A percentile compares a stretch with the other conserved stretches of the same genome.
phyloP scores from a whole-genome alignment of 2,329 filamentous ascomycete species.

The Cadophora luteo-olivacea region DNA sequence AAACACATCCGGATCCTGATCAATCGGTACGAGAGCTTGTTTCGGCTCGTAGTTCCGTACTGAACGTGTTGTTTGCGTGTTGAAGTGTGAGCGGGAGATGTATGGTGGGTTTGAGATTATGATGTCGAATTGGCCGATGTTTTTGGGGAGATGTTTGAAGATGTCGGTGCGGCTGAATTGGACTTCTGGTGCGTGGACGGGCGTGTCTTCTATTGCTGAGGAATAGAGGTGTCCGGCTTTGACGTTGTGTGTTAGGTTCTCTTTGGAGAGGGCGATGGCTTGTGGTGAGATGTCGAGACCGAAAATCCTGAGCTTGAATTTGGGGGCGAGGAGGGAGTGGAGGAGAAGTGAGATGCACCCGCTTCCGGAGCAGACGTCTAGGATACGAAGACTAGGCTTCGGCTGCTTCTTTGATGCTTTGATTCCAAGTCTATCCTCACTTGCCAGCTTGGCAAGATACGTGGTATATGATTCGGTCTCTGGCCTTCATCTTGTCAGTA shows the following conservation, averaged over 20 bases:
- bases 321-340: slow-evolving; percentile 46
- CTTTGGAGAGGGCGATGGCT: slow-evolving; percentile 69
- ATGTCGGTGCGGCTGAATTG: slow-evolving; percentile 47
- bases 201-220: not conserved
- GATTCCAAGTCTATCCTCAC: not conserved
- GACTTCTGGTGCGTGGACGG: slow-evolving; percentile 10
- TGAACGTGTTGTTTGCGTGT: slow-evolving; percentile 69
- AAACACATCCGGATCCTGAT: slow-evolving; percentile 55
- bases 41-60: slow-evolving; percentile 84
- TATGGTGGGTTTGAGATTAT: slow-evolving; percentile 93
- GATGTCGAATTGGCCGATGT: slow-evolving; percentile 49
- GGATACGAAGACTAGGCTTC: slow-evolving; percentile 57
- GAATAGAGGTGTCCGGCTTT: slow-evolving; percentile 36
- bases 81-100: slow-evolving; percentile 70
- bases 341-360: slow-evolving; percentile 88
- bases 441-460: slow-evolving; percentile 52
- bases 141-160: not conserved
- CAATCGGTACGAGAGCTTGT: slow-evolving; percentile 71
- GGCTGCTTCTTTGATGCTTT: not conserved
- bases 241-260: slow-evolving; percentile 66
- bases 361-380: slow-evolving; percentile 90
- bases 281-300: slow-evolving; percentile 76
- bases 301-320: slow-evolving; percentile 57
- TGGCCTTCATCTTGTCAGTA: slow-evolving; percentile 48
- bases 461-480: slow-evolving; percentile 75